Evolutionary conservation across 805 yeast species (phyloP).

Genomic region (Sungouiella thailandica): DNA sequence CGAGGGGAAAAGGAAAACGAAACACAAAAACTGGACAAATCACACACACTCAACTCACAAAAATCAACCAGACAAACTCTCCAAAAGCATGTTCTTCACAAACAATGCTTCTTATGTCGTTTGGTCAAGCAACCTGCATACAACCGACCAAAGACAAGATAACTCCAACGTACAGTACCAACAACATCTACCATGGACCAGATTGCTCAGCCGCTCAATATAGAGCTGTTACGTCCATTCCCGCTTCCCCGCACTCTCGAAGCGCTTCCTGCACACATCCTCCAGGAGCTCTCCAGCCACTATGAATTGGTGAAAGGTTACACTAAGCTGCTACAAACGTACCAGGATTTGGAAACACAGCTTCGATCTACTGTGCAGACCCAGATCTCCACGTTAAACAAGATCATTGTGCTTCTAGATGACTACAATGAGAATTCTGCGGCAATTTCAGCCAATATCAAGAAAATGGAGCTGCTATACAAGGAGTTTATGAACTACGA

Average conservation of each 20-base stretch:
- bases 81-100: too few species aligned
- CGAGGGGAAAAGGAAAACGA: too few species aligned
- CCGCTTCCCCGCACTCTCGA: constrained; percentile 27
- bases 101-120: too few species aligned
- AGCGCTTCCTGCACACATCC: constrained; percentile 23
- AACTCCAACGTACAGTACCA: too few species aligned
- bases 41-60: too few species aligned
- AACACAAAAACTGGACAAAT: too few species aligned
- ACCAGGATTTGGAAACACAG: constrained; percentile 18
- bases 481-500: constrained; percentile 32
- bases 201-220: constrained; percentile 2
- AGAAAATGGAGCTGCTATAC: constrained; percentile 20
- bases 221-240: constrained; percentile 12
- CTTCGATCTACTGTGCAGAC: constrained; percentile 15
- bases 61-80: too few species aligned
- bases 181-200: neutral
- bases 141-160: too few species aligned
- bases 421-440: constrained; percentile 14
- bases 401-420: constrained; percentile 14
- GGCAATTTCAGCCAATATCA: constrained; percentile 21
- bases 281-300: constrained; percentile 24
- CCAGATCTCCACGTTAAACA: constrained; percentile 16
- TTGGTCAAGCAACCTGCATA: too few species aligned
- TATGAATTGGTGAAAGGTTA: constrained; percentile 25
- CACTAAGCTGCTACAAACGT: constrained; percentile 18